A percentile compares a stretch with the other conserved stretches of the same genome.
Conservation (phyloP, 2,329 filamentous ascomycete genomes). For the Alternaria infectoria region DNA sequence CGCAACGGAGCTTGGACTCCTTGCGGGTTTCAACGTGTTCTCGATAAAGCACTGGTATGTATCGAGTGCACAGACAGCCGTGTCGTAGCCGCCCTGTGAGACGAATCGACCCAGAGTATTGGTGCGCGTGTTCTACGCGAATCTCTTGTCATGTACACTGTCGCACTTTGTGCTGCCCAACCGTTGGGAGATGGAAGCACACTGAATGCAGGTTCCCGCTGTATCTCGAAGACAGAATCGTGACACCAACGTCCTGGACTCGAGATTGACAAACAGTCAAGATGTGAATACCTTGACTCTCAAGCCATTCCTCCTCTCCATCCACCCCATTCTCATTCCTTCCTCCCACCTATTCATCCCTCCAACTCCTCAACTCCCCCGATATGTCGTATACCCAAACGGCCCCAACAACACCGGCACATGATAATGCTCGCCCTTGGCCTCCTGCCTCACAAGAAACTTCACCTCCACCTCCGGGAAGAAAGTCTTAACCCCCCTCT, state of each 20-base stretch:
- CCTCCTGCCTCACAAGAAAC: slow-evolving; percentile 56
- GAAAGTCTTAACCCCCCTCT: slow-evolving; percentile 60
- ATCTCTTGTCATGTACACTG: neutral
- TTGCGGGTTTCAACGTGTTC: neutral
- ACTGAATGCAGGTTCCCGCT: neutral
- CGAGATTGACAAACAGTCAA: neutral
- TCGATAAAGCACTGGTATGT: neutral
- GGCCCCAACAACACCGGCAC: slow-evolving; percentile 79
- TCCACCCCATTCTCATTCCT: no score
- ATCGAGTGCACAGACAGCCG: neutral
- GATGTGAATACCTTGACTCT: neutral
- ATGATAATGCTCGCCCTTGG: slow-evolving; percentile 71
- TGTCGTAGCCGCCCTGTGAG: neutral
- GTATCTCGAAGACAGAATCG: neutral
- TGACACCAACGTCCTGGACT: neutral
- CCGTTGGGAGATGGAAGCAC: neutral
- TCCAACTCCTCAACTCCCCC: slow-evolving; percentile 57
- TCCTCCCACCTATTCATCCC: neutral
- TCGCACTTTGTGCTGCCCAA: neutral
- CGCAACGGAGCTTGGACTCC: neutral
- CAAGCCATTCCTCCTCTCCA: neutral
- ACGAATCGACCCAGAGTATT: neutral
- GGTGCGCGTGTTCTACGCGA: neutral
- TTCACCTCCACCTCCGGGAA: slow-evolving; percentile 64
- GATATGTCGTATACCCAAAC: slow-evolving; percentile 82